Evolutionary conservation across 2,329 filamentous ascomycete genomes (phyloP), one percentile per base, ranked within the genome.

Genomic region (Orbilia blumenaviensis): DNA sequence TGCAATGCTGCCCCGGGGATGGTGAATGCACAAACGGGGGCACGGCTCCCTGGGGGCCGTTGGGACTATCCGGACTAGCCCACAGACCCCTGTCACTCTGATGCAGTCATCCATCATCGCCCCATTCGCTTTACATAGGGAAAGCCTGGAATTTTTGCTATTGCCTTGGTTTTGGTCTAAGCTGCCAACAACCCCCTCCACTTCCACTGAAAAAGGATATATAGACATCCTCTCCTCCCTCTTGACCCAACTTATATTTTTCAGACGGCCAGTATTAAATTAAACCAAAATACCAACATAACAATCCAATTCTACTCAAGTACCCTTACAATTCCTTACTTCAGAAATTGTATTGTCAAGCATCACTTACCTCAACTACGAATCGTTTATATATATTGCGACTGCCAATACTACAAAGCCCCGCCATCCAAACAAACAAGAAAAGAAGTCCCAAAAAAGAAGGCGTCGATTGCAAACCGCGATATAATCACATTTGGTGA

Each of bases 51-150:
- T 44, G 52, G 8, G 63, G 60, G 54, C n/a, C 72, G 72, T 66
- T 64, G 63, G 50, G 64, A 67, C 58, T 25, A 50, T 64, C 58
- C 64, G 64, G 64, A 69, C 56, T 52, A 44, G 58, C 44, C 32
- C 50, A 38, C 34, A 8, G 42, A 73, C 64, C 72, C 72, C 50
- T 29, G 72, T 69, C 64, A 25, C 8, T 68, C 63, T 76, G 72
- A 76, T 58, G 72, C 72, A 76, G 72, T 76, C 64, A 69, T 63
- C 58, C 50, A 76, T 76, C 72, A 76, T 76, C 72, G 72, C 72
- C 64, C 64, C 63, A 63, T 68, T 66, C 60, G 56, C 58, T 76
- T 68, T 64, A 34, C 63, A 56, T 46, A 46, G 10, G 18, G 36
- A 75, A 69, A 76, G 72, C 72, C 72, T 76, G 72, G 64, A 76